Evolutionary conservation across 257 asterid species (phyloP).

Genomic region (Fraxinus excelsior): DNA sequence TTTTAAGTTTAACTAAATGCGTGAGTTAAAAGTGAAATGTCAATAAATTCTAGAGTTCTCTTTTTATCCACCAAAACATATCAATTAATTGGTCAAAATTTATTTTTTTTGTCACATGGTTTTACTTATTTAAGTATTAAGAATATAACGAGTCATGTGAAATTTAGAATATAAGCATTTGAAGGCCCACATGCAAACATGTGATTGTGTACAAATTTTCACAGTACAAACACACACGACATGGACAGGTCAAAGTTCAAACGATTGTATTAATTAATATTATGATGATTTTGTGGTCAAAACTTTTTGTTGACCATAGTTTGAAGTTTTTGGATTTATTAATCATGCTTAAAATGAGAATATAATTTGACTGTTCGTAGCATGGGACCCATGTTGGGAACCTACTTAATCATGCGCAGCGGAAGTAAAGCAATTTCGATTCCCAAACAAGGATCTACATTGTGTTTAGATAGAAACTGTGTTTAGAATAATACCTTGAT

Average conservation of each 20-base stretch:
- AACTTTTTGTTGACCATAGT: not conserved
- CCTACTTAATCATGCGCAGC: too few relatives aligned
- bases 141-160: constrained; percentile 29
- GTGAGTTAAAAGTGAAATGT: not conserved
- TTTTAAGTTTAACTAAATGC: too few relatives aligned
- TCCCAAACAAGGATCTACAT: too few relatives aligned
- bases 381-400: too few relatives aligned
- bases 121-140: constrained; percentile 5
- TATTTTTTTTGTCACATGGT: not conserved
- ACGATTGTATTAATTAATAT: not conserved
- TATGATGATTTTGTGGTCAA: not conserved
- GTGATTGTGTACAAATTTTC: constrained; percentile 11
- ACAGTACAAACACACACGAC: not conserved
- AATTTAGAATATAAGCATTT: constrained; percentile 32
- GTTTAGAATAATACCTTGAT: too few relatives aligned
- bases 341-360: too few relatives aligned
- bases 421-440: too few relatives aligned
- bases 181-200: constrained; percentile 34
- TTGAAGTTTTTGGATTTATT: not conserved
- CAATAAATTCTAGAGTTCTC: not conserved
- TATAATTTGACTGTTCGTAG: too few relatives aligned
- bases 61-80: not conserved
- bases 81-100: not conserved
- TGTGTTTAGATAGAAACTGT: too few relatives aligned
- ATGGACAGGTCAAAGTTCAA: not conserved